These are phyloP conservation scores for Tephrocybe sp. DNA, from an alignment of 768 basidiomycete genomes.

Conservation along the genomic window DNA sequence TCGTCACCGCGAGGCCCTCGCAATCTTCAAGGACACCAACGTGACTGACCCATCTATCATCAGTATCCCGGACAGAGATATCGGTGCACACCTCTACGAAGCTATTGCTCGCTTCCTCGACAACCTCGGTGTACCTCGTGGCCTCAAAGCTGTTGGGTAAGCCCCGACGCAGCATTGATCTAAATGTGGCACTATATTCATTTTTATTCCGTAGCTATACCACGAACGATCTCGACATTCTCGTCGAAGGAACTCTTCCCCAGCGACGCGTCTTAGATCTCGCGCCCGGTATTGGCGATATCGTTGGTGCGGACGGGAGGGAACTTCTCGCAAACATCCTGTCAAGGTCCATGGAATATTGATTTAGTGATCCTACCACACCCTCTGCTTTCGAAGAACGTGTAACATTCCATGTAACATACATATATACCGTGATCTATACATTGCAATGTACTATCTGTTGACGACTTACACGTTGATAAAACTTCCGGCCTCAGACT, in stretches of 20 bases:
- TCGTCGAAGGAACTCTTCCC: constrained; percentile 91
- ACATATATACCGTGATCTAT: too few species aligned
- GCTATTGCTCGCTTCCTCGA: constrained; percentile 89
- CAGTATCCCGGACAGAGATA: constrained; percentile 73
- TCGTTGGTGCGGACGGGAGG: constrained; percentile 79
- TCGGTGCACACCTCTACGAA: constrained; percentile 80
- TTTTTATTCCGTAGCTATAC: constrained; percentile 47
- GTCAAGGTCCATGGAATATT: constrained; percentile 78
- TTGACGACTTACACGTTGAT: too few species aligned
- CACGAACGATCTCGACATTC: constrained; percentile 59
- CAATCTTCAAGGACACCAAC: constrained; percentile 73
- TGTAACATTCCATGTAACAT: too few species aligned
- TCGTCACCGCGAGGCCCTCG: constrained; percentile 86
- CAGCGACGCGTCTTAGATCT: constrained; percentile 91
- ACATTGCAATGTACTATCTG: too few species aligned
- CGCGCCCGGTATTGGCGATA: constrained; percentile 86
- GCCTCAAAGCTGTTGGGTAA: constrained; percentile 76
- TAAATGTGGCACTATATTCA: background rate
- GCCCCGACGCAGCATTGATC: constrained; percentile 3
- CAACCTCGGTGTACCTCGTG: constrained; percentile 80
- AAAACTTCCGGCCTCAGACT: too few species aligned
- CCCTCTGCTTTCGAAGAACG: background rate
- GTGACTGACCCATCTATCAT: constrained; percentile 68
- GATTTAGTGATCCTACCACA: constrained; percentile 14
- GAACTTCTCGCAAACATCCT: constrained; percentile 83